Conservation (phyloP, 2,329 filamentous ascomycete genomes). For the Pseudogymnoascus sp. region DNA sequence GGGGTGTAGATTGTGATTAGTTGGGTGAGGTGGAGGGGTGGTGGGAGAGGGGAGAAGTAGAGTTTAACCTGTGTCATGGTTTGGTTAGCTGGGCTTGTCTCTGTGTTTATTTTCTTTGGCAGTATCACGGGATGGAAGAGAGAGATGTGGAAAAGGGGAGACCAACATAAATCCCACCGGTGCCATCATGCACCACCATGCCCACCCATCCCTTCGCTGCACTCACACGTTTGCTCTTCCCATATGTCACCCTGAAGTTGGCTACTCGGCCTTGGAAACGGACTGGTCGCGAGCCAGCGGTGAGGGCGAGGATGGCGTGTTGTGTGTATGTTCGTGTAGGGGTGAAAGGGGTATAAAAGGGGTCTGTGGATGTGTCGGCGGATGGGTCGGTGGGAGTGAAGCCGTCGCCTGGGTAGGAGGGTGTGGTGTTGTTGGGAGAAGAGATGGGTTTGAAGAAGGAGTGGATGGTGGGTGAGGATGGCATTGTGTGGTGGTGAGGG, state of each 20-base stretch:
- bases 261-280: slow-evolving; percentile 46
- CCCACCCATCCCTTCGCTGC: slow-evolving; percentile 43
- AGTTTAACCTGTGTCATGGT: slow-evolving; percentile 36
- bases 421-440: slow-evolving; percentile 1
- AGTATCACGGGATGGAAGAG: not conserved
- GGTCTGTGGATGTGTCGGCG: slow-evolving; percentile 27
- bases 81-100: not conserved
- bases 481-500: slow-evolving; percentile 46
- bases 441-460: not conserved
- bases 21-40: slow-evolving; percentile 41
- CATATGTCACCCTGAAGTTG: slow-evolving; percentile 41
- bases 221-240: slow-evolving; percentile 33
- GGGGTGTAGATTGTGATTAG: slow-evolving; percentile 49
- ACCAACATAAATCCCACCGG: slow-evolving; percentile 41
- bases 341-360: slow-evolving; percentile 31
- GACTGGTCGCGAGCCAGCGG: slow-evolving; percentile 41
- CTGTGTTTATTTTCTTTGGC: too few relatives aligned
- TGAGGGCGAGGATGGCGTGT: slow-evolving; percentile 37
- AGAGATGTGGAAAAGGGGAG: slow-evolving; percentile 11
- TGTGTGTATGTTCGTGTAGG: slow-evolving; percentile 40
- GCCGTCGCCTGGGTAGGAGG: slow-evolving; percentile 35
- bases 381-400: slow-evolving; percentile 42
- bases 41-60: slow-evolving; percentile 37
- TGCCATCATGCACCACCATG: slow-evolving; percentile 47
- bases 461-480: not conserved